Conservation (phyloP, 108 stramenopile species). For the Mayamaea pseudoterrestris region DNA sequence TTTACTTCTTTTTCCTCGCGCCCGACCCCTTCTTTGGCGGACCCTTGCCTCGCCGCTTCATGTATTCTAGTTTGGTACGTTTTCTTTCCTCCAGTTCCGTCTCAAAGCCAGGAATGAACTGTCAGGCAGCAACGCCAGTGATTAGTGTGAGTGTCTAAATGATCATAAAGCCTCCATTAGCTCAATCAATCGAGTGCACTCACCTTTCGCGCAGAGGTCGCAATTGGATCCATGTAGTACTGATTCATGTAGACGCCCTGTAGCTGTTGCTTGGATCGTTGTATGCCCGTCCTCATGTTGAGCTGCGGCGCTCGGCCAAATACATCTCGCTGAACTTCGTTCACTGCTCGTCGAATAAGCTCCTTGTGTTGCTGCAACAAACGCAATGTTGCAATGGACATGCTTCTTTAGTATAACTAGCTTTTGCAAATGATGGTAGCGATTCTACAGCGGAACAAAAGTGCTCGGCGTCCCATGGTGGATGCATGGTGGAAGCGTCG, state of each 20-base stretch:
- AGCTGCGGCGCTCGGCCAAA: constrained; percentile 68
- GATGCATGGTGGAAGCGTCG: too few species aligned
- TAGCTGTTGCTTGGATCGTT: constrained; percentile 45
- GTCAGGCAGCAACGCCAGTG: constrained; percentile 1
- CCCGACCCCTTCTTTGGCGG: constrained; percentile 85
- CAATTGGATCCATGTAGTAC: constrained; percentile 68
- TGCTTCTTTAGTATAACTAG: too few species aligned
- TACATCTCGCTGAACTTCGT: constrained; percentile 43
- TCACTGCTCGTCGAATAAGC: constrained; percentile 30
- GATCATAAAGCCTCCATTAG: neutral
- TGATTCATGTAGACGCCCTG: constrained; percentile 49
- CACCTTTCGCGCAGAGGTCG: constrained; percentile 56
- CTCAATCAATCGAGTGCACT: constrained; percentile 7
- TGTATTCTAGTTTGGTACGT: constrained; percentile 36
- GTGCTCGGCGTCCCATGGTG: too few species aligned
- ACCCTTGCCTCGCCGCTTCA: constrained; percentile 76
- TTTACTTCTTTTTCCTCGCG: constrained; percentile 38
- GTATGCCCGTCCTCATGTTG: constrained; percentile 35
- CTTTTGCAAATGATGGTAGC: too few species aligned
- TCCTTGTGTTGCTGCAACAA: too few species aligned
- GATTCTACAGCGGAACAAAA: too few species aligned
- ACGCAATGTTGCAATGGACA: too few species aligned
- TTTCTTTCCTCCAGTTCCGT: constrained; percentile 61
- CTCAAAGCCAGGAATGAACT: constrained; percentile 25
- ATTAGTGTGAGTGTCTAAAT: neutral